Evolutionary conservation across 208 protist species (phyloP), one percentile per base, ranked within the genome.

Genomic region (Crithidia sp.): DNA sequence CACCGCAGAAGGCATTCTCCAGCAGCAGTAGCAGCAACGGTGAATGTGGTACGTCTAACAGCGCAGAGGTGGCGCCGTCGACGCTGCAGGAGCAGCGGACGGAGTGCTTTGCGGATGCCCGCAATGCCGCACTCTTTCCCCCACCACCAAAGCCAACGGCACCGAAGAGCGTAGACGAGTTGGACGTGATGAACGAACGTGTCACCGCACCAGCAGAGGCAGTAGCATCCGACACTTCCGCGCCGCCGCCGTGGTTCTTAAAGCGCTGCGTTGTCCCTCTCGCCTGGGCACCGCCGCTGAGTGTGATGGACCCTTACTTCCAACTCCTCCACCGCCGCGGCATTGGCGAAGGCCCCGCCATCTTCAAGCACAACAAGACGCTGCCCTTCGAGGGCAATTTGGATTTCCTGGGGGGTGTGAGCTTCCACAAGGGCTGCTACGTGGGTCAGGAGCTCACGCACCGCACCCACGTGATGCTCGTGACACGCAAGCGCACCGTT

Each of bases 401-500:
- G 2, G 97, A 99, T 68, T 87, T 96, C n/a, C 76, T 98, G 2
- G 67, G 79, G 36, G 97, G 91, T 8, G 88, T 99, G 16, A 84
- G 83, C 74, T 99, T 98, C 59, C 75, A 94, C 74, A 99, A 99
- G 74, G 98, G 98, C 43, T 99, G 98, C 85, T 99, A 99, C 84
- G 55, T 99, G 0, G 98, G 98, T 2, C 98, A 99, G 75, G 97
- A 99, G 66, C 88, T 98, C 16, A 99, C 96, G 0, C 94, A 97
- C 59, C 90, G 98, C 76, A 98, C 97, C 0, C 95, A 98, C 60
- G 92, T 96, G 28, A 96, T 94, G 76, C 89, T 98, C n/a, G 88
- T 98, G 7, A 92, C 96, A 6, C 88, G 96, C 49, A 98, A 98
- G 79, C 87, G 96, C 52, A 87, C 95, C 9, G 56, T 98, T 57